Conservation (phyloP, 1,284 basidiomycete genomes). For the Ceratobasidium papillatum region DNA sequence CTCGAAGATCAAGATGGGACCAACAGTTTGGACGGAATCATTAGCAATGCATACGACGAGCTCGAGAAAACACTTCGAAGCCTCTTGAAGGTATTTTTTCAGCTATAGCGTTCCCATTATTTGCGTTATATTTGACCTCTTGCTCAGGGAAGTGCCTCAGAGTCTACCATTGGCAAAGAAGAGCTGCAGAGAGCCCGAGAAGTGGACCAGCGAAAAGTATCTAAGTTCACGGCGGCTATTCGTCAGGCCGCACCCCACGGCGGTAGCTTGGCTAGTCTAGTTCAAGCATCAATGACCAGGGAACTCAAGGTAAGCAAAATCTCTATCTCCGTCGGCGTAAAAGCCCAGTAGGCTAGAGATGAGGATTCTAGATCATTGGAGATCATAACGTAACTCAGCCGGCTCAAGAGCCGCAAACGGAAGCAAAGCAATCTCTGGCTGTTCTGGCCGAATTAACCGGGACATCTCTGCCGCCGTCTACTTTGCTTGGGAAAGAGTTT, state of each 20-base stretch:
- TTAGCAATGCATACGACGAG: not conserved
- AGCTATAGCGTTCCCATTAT: not conserved
- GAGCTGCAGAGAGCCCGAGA: slow-evolving; percentile 10
- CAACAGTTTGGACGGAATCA: not conserved
- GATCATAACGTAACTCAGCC: too few relatives aligned
- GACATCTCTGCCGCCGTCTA: slow-evolving; percentile 18
- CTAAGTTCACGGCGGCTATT: not conserved
- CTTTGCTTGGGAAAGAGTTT: too few relatives aligned
- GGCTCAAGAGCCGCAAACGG: not conserved
- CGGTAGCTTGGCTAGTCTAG: not conserved
- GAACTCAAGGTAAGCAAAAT: too few relatives aligned
- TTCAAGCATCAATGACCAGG: too few relatives aligned
- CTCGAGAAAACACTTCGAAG: not conserved
- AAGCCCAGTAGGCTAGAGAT: too few relatives aligned
- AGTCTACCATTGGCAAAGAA: not conserved
- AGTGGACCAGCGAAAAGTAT: slow-evolving; percentile 4
- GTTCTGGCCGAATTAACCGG: slow-evolving; percentile 27
- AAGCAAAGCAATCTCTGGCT: not conserved
- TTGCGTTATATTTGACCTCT: not conserved
- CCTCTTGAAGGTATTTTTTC: not conserved
- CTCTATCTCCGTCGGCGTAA: too few relatives aligned
- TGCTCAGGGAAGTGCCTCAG: not conserved
- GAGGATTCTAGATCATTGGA: too few relatives aligned
- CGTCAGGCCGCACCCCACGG: not conserved
- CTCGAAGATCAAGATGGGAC: not conserved